These are phyloP conservation scores for Mycena galericulata DNA, from an alignment of 768 basidiomycete genomes.

Conservation along the genomic window DNA sequence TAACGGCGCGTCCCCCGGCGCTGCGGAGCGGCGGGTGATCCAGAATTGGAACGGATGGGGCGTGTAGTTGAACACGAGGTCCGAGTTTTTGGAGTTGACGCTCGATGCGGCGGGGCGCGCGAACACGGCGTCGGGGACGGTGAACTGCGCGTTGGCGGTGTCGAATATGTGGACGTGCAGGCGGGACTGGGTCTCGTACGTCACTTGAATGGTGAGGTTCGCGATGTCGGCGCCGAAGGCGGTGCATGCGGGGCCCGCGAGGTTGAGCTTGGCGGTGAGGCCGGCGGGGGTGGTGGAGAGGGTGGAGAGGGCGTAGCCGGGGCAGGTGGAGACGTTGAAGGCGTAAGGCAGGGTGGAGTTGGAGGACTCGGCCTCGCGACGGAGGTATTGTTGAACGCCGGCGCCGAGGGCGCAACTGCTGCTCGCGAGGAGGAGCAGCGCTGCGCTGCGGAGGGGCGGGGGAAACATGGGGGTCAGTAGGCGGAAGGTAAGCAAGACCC, in stretches of 20 bases:
- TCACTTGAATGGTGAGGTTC: slow-evolving; percentile 72
- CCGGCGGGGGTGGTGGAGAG: slow-evolving; percentile 59
- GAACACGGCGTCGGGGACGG: slow-evolving; percentile 65
- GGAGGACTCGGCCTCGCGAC: background rate
- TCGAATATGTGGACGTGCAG: slow-evolving; percentile 79
- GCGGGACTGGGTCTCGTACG: slow-evolving; percentile 70
- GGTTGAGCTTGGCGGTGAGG: slow-evolving; percentile 63
- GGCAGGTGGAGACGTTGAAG: slow-evolving; percentile 9
- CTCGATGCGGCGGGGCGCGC: slow-evolving; percentile 15
- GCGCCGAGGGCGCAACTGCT: too few relatives aligned
- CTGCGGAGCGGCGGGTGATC: slow-evolving; percentile 78
- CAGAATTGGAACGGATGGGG: slow-evolving; percentile 80
- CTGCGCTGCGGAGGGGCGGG: too few relatives aligned
- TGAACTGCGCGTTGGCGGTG: slow-evolving; percentile 70
- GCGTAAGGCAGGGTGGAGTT: background rate
- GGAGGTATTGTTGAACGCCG: background rate
- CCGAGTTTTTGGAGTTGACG: slow-evolving; percentile 55
- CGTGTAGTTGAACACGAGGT: slow-evolving; percentile 78
- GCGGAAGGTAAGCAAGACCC: too few relatives aligned
- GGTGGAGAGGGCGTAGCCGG: slow-evolving; percentile 67
- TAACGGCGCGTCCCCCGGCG: slow-evolving; percentile 64
- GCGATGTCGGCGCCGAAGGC: slow-evolving; percentile 72
- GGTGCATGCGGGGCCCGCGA: slow-evolving; percentile 71
- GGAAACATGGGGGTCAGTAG: too few relatives aligned
- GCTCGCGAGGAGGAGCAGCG: too few relatives aligned